A percentile compares a stretch with the other conserved stretches of the same genome.
Conservation (phyloP, 1,284 basidiomycete species). For the Sporisorium scitamineum region DNA sequence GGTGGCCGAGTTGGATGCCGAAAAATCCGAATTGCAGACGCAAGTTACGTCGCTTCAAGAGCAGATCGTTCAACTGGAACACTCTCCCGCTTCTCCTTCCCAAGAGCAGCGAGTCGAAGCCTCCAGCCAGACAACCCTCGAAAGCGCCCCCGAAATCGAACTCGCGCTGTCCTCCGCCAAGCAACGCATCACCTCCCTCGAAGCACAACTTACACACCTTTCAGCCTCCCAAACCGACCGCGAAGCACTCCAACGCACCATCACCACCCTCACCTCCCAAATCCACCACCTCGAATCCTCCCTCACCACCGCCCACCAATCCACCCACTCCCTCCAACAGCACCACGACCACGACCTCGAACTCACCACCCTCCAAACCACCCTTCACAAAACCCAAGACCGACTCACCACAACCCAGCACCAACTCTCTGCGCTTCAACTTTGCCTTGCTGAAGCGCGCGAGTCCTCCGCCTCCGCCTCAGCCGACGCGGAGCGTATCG, state of each 20-base stretch:
- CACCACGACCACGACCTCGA: slow-evolving; percentile 12
- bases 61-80: neutral
- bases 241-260: neutral
- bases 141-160: neutral
- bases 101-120: neutral
- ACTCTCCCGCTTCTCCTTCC: neutral
- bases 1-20: slow-evolving; percentile 25
- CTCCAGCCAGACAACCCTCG: neutral
- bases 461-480: slow-evolving; percentile 13
- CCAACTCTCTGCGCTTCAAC: slow-evolving; percentile 6
- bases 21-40: slow-evolving; percentile 2
- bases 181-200: neutral
- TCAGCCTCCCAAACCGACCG: neutral
- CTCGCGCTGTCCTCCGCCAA: neutral
- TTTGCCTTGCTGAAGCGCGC: slow-evolving; percentile 32
- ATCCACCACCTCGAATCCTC: neutral
- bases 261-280: neutral
- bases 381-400: slow-evolving; percentile 14
- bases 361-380: neutral
- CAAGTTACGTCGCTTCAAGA: slow-evolving; percentile 4
- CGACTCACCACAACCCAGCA: neutral
- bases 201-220: neutral
- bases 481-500: slow-evolving; percentile 21
- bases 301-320: neutral
- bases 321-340: neutral